Percentiles rank a stretch among this genome's conserved stretches.
These are phyloP conservation scores for Kwoniella bestiolae DNA, from an alignment of 768 basidiomycete species.

Conservation along the genomic window DNA sequence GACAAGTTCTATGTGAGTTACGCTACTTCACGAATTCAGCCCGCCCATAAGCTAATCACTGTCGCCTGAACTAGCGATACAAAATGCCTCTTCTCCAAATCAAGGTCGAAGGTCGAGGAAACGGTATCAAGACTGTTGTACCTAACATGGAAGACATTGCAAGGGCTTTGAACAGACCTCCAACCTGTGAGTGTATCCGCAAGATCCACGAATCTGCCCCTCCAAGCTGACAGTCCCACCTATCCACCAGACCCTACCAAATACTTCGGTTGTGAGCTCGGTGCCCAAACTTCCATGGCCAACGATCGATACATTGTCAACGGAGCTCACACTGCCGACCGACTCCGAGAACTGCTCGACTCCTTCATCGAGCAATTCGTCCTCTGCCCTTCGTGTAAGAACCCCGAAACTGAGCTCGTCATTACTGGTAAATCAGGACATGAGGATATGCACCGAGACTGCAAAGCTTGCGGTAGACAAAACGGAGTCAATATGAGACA, in stretches of 20 bases:
- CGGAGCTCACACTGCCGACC: conserved; percentile 87
- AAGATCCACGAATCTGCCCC: no score
- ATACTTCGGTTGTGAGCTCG: conserved; percentile 98
- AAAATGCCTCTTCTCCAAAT: conserved; percentile 94
- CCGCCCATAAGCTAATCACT: background rate
- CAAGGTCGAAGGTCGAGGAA: conserved; percentile 98
- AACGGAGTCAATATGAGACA: conserved; percentile 94
- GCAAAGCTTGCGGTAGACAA: conserved; percentile 96
- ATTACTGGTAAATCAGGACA: conserved; percentile 69
- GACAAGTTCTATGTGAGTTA: conserved; percentile 57
- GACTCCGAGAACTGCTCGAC: conserved; percentile 93
- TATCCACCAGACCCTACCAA: conserved; percentile 97
- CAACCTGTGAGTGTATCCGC: conserved; percentile 69
- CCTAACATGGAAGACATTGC: conserved; percentile 99
- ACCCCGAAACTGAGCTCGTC: conserved; percentile 95
- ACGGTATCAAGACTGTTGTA: conserved; percentile 98
- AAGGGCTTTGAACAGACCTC: conserved; percentile 89
- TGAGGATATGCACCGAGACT: conserved; percentile 91
- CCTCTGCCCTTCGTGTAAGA: conserved; percentile 96
- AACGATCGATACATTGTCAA: conserved; percentile 99
- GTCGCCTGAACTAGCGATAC: conserved; percentile 34
- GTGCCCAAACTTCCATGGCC: conserved; percentile 94
- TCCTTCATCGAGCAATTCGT: conserved; percentile 98
- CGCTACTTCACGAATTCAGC: background rate
- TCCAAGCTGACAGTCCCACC: no score